Percentiles rank a stretch among this genome's conserved stretches.
Evolutionary conservation across 768 basidiomycete species (phyloP).

Genomic region (Pleurotus salmoneostramineus): DNA sequence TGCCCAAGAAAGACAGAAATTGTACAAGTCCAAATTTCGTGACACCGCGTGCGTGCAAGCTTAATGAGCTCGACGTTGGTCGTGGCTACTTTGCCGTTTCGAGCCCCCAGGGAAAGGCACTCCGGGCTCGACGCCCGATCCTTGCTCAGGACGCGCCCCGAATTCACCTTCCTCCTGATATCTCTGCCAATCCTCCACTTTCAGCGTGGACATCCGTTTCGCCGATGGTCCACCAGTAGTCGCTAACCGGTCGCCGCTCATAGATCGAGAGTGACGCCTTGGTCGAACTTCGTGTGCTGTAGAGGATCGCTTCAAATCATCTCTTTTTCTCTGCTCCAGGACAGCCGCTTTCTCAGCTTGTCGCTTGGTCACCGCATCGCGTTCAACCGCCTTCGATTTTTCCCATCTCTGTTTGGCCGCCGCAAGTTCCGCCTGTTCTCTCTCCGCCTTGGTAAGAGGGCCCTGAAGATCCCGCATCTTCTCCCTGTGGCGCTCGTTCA

Average conservation of each 20-base stretch:
- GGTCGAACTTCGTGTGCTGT: constrained; percentile 28
- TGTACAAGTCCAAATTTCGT: background rate
- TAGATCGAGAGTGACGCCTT: constrained; percentile 44
- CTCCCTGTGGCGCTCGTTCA: constrained; percentile 81
- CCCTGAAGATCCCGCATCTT: constrained; percentile 80
- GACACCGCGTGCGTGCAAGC: constrained; percentile 18
- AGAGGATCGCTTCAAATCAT: constrained; percentile 28
- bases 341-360: constrained; percentile 68
- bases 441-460: constrained; percentile 78
- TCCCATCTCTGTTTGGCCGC: constrained; percentile 86
- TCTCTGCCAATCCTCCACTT: constrained; percentile 84
- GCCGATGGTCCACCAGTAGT: constrained; percentile 35
- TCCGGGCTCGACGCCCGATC: constrained; percentile 21
- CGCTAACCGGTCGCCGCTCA: constrained; percentile 58
- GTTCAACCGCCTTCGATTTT: constrained; percentile 67
- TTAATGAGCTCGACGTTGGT: constrained; percentile 29
- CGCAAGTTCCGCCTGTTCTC: constrained; percentile 69
- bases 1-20: constrained; percentile 6
- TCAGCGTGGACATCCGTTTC: constrained; percentile 67
- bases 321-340: constrained; percentile 39
- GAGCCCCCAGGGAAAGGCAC: constrained; percentile 58
- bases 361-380: constrained; percentile 65
- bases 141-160: constrained; percentile 1
- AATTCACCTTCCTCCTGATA: constrained; percentile 53
- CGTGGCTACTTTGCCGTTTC: constrained; percentile 17